These are phyloP conservation scores for Pichia nanzhaoensis DNA, from an alignment of 805 yeast genomes.

Conservation along the genomic window DNA sequence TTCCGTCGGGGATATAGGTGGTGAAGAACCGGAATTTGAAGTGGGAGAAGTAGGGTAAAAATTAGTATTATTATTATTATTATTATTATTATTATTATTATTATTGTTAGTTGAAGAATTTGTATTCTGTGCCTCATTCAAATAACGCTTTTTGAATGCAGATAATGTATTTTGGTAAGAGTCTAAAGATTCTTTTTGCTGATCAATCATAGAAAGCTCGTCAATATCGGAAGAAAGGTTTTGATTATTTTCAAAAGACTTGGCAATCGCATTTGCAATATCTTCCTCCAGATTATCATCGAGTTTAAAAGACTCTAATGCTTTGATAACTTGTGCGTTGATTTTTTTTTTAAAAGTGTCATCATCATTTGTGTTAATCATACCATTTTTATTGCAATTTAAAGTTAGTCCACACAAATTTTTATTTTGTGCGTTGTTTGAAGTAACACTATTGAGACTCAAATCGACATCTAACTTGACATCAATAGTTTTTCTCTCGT, in stretches of 20 bases:
- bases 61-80: no score
- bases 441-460: no score
- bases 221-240: constrained; percentile 6
- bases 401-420: constrained; percentile 18
- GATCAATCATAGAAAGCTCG: not conserved
- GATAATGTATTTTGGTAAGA: constrained; percentile 1
- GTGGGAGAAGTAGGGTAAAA: no score
- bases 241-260: constrained; percentile 14
- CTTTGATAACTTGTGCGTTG: constrained; percentile 20
- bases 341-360: constrained; percentile 14
- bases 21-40: no score
- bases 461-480: not conserved
- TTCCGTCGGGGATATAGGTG: not conserved
- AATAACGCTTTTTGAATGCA: constrained; percentile 3
- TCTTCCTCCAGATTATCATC: constrained; percentile 18
- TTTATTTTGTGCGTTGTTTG: not conserved
- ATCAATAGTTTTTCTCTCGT: not conserved
- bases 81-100: no score
- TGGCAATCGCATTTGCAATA: constrained; percentile 17
- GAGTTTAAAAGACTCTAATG: constrained; percentile 20
- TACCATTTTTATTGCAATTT: constrained; percentile 21
- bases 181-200: not conserved
- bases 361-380: constrained; percentile 15
- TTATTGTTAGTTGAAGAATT: no score
- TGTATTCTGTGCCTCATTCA: constrained; percentile 4